Conservation (phyloP, 306 rosid species). For the Crotalaria pallida region DNA sequence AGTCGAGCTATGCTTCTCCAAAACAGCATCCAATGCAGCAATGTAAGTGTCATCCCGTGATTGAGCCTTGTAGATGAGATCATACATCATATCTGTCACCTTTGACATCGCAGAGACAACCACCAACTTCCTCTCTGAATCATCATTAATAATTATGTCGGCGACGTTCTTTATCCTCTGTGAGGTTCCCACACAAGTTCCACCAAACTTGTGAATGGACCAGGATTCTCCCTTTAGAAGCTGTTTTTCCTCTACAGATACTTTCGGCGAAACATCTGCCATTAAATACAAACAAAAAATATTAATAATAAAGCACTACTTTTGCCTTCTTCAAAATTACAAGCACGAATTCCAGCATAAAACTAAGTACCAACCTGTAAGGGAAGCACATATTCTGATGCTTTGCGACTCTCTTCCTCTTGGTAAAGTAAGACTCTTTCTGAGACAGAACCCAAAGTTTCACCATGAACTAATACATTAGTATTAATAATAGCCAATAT, state of each 20-base stretch:
- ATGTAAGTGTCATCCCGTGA: constrained; percentile 77
- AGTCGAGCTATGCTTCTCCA: constrained; percentile 73
- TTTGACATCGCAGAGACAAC: constrained; percentile 97
- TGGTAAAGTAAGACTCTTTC: constrained; percentile 32
- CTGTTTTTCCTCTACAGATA: constrained; percentile 44
- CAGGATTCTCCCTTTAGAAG: constrained; percentile 71
- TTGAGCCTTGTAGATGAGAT: constrained; percentile 83
- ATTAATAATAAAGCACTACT: background rate
- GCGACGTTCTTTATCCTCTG: constrained; percentile 83
- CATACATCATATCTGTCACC: constrained; percentile 98
- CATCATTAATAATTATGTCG: constrained; percentile 60
- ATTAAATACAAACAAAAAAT: background rate
- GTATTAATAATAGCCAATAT: too few species aligned
- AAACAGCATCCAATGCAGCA: constrained; percentile 69
- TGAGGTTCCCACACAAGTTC: constrained; percentile 88
- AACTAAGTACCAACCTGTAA: constrained; percentile 27
- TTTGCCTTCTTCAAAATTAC: background rate
- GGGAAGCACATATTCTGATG: constrained; percentile 20
- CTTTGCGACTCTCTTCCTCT: constrained; percentile 12
- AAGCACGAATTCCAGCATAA: background rate
- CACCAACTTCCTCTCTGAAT: constrained; percentile 77
- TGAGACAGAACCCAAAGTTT: constrained; percentile 21
- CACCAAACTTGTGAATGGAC: constrained; percentile 99
- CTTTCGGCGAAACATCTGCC: constrained; percentile 40
- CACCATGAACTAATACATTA: background rate